Base-by-base conservation (phyloP, 345 rosid genomes). In the Eutrema heterophyllum region DNA sequence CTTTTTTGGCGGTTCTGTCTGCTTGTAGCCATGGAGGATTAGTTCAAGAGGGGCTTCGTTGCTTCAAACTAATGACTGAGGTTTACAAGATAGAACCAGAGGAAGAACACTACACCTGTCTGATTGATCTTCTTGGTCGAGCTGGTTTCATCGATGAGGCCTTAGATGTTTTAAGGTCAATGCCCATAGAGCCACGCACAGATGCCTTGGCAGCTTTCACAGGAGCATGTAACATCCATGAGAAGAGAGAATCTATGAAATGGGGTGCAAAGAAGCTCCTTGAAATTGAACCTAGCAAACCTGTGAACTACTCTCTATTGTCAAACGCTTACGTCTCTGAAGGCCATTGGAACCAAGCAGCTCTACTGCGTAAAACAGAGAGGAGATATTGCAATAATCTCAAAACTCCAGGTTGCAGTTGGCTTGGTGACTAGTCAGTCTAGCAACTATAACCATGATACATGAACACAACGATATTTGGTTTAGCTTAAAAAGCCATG, bases 1-100 rank as follows among this genome's bases (percentile, higher is more conserved):
- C 84, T 18, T 90, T 88, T 52, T 77, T 88, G 57, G 86, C 70
- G 66, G 79, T 92, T 63, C 72, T 88, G 55, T 86, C 96, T 74
- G 86, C 90, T 40, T 90, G 95, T 74, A 81, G 82, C 79, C 91
- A 88, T 61, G 86, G 87, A 4, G 93, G 95, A 15, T 67, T 86
- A 65, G 82, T 92, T 39, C 75, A 64, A 61, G 87, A 84, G 64
- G 96, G 95, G 74, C 61, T 88, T 56, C 72, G 53, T 72, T 90
- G 71, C 81, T 87, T 90, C 50, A 83, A 75, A 66, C 71, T 66
- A 67, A 89, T 92, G 96, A 78, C 49, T 33, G 68, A 41, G 8
- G 63, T 52, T 29, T 89, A 83, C 75, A 81, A 29, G 44, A 75
- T 88, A 56, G 9, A 51, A 50, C 89, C 89, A 7, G 85, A 83